Evolutionary conservation across 1,139 yeast genomes (phyloP).

Genomic region (Candida tropicalis): DNA sequence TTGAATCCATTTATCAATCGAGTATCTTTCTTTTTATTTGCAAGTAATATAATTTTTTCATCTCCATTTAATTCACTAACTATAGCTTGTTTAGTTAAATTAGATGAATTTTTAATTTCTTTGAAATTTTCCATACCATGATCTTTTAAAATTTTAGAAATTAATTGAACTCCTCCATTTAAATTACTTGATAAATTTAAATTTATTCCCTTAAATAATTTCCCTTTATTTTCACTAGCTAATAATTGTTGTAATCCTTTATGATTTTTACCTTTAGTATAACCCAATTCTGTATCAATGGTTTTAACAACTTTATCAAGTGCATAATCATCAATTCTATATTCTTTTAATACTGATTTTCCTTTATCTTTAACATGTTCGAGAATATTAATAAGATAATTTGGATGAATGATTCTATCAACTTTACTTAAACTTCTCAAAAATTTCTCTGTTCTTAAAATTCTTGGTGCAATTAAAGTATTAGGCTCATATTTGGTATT

Average conservation of each 20-base stretch:
- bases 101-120: constrained; percentile 28
- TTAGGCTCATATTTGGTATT: constrained; percentile 31
- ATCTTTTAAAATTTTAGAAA: constrained; percentile 60
- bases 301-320: constrained; percentile 37
- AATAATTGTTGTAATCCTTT: constrained; percentile 24
- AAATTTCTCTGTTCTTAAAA: constrained; percentile 84
- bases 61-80: constrained; percentile 16
- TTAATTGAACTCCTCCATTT: constrained; percentile 67
- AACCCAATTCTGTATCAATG: constrained; percentile 38
- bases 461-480: constrained; percentile 73
- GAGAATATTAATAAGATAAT: constrained; percentile 47
- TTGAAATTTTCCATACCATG: constrained; percentile 59
- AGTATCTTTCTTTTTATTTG: constrained; percentile 46
- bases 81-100: constrained; percentile 10
- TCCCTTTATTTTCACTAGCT: constrained; percentile 30
- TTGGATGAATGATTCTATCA: constrained; percentile 47
- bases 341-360: constrained; percentile 18
- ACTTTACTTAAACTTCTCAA: constrained; percentile 47
- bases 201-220: constrained; percentile 45
- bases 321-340: constrained; percentile 34
- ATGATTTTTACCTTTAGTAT: constrained; percentile 14
- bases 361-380: constrained; percentile 16
- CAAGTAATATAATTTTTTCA: constrained; percentile 32
- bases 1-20: constrained; percentile 46
- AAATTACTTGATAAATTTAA: constrained; percentile 64